phyloP scores from a whole-genome alignment of 140 eudicot genomes.

The Ambrosia hybrid region DNA sequence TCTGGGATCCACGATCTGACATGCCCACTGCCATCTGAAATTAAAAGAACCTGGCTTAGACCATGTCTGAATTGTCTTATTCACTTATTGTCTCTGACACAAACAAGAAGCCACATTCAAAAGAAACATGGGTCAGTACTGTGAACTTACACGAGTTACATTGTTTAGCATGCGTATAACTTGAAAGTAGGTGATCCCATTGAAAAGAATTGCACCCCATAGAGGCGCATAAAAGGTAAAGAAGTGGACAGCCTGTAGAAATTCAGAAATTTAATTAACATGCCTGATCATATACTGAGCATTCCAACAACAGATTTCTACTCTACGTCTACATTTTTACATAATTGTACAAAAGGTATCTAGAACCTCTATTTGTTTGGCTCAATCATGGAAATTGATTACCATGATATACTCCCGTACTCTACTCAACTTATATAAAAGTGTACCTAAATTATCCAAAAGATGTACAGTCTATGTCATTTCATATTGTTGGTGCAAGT shows the following conservation, averaged over 20 bases:
- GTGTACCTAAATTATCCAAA: background rate
- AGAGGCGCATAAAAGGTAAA: constrained; percentile 92
- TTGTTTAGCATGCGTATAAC: constrained; percentile 97
- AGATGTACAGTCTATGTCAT: background rate
- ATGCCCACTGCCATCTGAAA: constrained; percentile 97
- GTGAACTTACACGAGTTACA: constrained; percentile 83
- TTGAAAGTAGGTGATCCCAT: constrained; percentile 94
- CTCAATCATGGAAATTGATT: too few species aligned
- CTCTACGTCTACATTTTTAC: too few species aligned
- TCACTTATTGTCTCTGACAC: constrained; percentile 9
- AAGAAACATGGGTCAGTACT: constrained; percentile 7
- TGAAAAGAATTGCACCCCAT: constrained; percentile 98
- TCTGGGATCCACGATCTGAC: constrained; percentile 71
- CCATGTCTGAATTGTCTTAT: background rate
- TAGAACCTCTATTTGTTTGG: too few species aligned
- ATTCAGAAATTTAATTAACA: constrained; percentile 14
- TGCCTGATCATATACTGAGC: constrained; percentile 9
- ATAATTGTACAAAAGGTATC: too few species aligned
- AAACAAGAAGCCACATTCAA: constrained; percentile 9
- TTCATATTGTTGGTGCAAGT: background rate
- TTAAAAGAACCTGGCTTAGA: constrained; percentile 23
- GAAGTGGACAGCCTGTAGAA: constrained; percentile 84
- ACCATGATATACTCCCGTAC: background rate
- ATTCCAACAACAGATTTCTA: constrained; percentile 7
- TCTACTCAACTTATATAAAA: background rate